Base-by-base conservation (phyloP, 495 filamentous ascomycete genomes). In the Diplogelasinospora grovesii region DNA sequence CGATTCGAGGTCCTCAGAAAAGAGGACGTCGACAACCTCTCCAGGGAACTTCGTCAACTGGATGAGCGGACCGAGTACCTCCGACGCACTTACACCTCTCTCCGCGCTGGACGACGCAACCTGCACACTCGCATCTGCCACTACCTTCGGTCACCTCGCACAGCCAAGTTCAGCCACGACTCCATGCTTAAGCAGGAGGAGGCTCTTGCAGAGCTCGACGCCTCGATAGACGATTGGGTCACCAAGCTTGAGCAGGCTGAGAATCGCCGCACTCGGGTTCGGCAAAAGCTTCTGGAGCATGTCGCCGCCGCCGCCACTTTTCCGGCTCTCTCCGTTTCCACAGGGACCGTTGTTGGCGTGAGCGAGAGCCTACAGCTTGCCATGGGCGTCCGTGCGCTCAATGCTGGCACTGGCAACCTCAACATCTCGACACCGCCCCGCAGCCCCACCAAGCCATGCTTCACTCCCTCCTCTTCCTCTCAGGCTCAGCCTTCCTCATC, bases 261-360 rank as follows among this genome's bases (percentile, higher is more conserved):
- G 63, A 83, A 86, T 51, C 67, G 82, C 47, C 73, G 82, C 18
- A 75, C 73, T 10, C 67, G 77, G 21, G 72, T 86, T 18, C 74
- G 80, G n/a, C 80, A 86, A 54, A 87, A 85, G 66, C 68, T 87
- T 3, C 70, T 87, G 3, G 82, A 87, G 56, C 83, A 87, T 53
- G 70, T 83, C 24, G 79, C 81, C 27, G 81, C 80, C 18, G 78
- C 79, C 8, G 54, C 60, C 38, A 70, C 63, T 5, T n/a, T n/a
- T n/a, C n/a, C n/a, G n/a, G n/a, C n/a, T n/a, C 62, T 73, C n/a
- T 33, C 41, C 6, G 15, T 49, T 5, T 53, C 63, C 5, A 43
- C 49, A 1, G 58, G 48, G n/a, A 49, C 54, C n/a, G 46, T 61
- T 3, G 46, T 49, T 15, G 52, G 57, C 15, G 46, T 56, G 18